These are phyloP conservation scores for Filosporella fistucella DNA, from an alignment of 495 filamentous ascomycete genomes.

Conservation along the genomic window DNA sequence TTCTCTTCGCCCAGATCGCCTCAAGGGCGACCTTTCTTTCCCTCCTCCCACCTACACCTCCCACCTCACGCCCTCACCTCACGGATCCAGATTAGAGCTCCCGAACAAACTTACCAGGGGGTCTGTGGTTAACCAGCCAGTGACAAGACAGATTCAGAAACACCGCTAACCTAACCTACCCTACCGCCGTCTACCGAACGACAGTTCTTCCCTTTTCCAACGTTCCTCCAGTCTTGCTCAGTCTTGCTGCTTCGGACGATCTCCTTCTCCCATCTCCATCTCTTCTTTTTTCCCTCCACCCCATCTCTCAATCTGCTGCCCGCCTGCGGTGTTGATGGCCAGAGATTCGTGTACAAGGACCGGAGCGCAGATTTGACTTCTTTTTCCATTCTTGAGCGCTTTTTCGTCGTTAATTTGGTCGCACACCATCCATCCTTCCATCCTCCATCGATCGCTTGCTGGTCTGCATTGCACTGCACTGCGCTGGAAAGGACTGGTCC, in stretches of 20 bases:
- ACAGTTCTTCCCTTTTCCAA: constrained; percentile 6
- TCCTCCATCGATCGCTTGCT: too few relatives aligned
- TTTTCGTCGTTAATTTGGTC: constrained; percentile 18
- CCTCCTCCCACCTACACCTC: not conserved
- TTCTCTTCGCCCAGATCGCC: too few relatives aligned
- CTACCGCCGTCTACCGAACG: constrained; percentile 1
- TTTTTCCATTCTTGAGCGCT: constrained; percentile 21
- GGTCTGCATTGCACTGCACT: too few relatives aligned
- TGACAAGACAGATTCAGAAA: too few relatives aligned
- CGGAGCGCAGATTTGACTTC: constrained; percentile 6
- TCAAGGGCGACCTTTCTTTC: too few relatives aligned
- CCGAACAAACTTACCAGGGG: constrained; percentile 1
- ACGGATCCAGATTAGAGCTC: constrained; percentile 1
- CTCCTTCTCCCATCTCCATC: not conserved
- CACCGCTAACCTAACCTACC: too few relatives aligned
- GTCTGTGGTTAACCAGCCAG: not conserved
- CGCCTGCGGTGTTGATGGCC: constrained; percentile 18
- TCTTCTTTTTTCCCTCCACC: constrained; percentile 1
- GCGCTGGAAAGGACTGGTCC: too few relatives aligned
- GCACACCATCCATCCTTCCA: too few relatives aligned
- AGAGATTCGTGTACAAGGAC: constrained; percentile 4
- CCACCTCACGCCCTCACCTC: not conserved
- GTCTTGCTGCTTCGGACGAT: not conserved
- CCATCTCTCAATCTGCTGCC: not conserved
- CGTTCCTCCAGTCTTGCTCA: not conserved